phyloP scores from a whole-genome alignment of 2,329 filamentous ascomycete species.

The Trichophyton rubrum region DNA sequence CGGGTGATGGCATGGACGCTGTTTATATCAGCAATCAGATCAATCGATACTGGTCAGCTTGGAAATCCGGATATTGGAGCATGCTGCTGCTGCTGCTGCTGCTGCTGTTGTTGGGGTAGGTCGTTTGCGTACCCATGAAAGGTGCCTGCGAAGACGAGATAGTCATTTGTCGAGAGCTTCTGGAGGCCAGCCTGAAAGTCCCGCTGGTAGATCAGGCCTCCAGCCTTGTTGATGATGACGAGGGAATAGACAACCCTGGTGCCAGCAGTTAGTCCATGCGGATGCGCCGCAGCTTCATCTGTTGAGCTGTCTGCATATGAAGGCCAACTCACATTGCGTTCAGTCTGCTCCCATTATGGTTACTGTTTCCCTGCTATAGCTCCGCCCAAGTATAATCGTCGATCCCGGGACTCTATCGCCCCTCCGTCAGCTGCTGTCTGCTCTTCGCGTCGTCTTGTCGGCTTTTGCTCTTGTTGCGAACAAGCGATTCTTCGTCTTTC shows the following conservation, averaged over 20 bases:
- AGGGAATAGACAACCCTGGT: slow-evolving; percentile 84
- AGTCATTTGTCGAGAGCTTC: slow-evolving; percentile 88
- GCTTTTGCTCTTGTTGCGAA: too few relatives aligned
- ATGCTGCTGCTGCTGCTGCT: neutral
- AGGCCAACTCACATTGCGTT: neutral
- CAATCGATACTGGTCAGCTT: neutral
- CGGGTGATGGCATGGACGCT: slow-evolving; percentile 54
- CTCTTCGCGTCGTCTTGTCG: neutral
- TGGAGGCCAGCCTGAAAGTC: slow-evolving; percentile 79
- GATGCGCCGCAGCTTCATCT: neutral
- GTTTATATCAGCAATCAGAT: neutral
- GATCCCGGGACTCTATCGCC: neutral
- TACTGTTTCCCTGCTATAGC: neutral
- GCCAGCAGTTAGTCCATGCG: neutral
- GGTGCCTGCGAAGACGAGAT: slow-evolving; percentile 88
- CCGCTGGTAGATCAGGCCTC: slow-evolving; percentile 89
- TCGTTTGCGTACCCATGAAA: slow-evolving; percentile 65
- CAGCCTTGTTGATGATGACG: slow-evolving; percentile 97
- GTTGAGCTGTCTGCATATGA: neutral
- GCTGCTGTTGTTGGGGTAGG: neutral
- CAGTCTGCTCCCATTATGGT: slow-evolving; percentile 4
- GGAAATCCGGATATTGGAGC: neutral
- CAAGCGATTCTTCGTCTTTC: too few relatives aligned
- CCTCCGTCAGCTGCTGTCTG: neutral
- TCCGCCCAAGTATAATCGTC: neutral